Percentiles rank a stretch among this genome's conserved stretches.
Evolutionary conservation across 768 basidiomycete genomes (phyloP).

Genomic region (Wakefieldia striispora): DNA sequence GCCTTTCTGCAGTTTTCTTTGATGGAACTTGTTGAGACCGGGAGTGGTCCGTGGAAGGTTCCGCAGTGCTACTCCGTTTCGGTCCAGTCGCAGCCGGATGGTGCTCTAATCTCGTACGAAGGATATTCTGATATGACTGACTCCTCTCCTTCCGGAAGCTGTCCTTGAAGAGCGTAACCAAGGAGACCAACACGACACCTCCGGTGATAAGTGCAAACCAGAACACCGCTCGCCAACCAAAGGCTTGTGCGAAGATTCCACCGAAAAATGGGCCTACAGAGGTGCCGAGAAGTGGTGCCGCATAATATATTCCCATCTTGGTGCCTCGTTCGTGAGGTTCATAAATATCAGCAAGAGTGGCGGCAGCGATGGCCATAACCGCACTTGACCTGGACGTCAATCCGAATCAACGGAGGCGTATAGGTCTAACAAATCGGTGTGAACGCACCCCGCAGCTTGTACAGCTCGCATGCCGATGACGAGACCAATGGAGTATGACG

Average conservation of each 20-base stretch:
- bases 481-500: slow-evolving; percentile 52
- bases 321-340: slow-evolving; percentile 77
- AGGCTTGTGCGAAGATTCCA: slow-evolving; percentile 60
- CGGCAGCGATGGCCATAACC: slow-evolving; percentile 71
- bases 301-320: slow-evolving; percentile 82
- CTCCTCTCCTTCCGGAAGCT: slow-evolving; percentile 84
- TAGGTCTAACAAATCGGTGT: neutral
- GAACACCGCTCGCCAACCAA: slow-evolving; percentile 82
- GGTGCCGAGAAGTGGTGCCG: slow-evolving; percentile 72
- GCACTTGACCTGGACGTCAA: slow-evolving; percentile 51
- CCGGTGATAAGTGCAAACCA: slow-evolving; percentile 74
- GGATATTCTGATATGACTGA: slow-evolving; percentile 67
- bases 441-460: slow-evolving; percentile 57
- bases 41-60: slow-evolving; percentile 1
- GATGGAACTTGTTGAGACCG: slow-evolving; percentile 10
- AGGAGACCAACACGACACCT: slow-evolving; percentile 50
- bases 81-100: slow-evolving; percentile 6
- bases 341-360: slow-evolving; percentile 77
- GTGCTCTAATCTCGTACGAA: slow-evolving; percentile 42
- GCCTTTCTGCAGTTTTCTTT: neutral
- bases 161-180: slow-evolving; percentile 71
- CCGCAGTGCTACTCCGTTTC: neutral
- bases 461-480: slow-evolving; percentile 67
- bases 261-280: slow-evolving; percentile 69
- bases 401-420: neutral